Evolutionary conservation across 75 land plant species (phyloP), one percentile per base, ranked within the genome.

Genomic region (Azolla pinnata): DNA sequence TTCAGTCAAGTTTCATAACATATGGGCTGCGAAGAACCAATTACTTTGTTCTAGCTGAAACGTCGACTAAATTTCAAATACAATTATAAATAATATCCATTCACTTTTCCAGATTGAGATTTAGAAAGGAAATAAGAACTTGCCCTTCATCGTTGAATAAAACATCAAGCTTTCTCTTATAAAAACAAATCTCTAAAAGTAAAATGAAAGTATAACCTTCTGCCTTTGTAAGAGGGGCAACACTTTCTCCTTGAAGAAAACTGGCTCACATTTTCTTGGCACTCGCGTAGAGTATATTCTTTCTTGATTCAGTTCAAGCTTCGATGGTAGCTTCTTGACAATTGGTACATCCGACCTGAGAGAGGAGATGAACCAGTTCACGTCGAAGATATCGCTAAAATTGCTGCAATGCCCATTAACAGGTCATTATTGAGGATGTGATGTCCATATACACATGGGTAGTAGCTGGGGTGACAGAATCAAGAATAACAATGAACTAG

Each of bases 321-420:
- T 82, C 45, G 78, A 59, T 21, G 99, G 99, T 18, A 95, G 68
- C 59, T 83, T 67, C 56, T 80, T 86, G 44, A 95, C 79, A 62
- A 95, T 61, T 5, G 72, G 58, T 18, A 95, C 82, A 67, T 95
- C 96, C 31, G 83, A 81, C 28, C 79, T 62, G 33, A 95, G 88
- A 51, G 83, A 79, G 46, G 75, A 68, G 32, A 86, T 90, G 76
- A 89, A 95, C 88, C 88, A 82, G 56, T 80, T 73, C 48, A 90
- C 96, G 67, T 95, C 99, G 67, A 95, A 95, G 55, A 95, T 86
- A 63, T 84, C 65, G 54, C 51, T 64, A 57, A 95, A 95, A 57
- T 95, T 82, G 67, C 99, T 95, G 88, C 87, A 88, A 34, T 0
- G 20, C 34, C 25, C 53, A 50, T n/a, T 7, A 33, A 38, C 42